Percentiles rank a stretch among this genome's conserved stretches.
Evolutionary conservation across 106 monocot species (phyloP).

Genomic region (Platanthera zijinensis): DNA sequence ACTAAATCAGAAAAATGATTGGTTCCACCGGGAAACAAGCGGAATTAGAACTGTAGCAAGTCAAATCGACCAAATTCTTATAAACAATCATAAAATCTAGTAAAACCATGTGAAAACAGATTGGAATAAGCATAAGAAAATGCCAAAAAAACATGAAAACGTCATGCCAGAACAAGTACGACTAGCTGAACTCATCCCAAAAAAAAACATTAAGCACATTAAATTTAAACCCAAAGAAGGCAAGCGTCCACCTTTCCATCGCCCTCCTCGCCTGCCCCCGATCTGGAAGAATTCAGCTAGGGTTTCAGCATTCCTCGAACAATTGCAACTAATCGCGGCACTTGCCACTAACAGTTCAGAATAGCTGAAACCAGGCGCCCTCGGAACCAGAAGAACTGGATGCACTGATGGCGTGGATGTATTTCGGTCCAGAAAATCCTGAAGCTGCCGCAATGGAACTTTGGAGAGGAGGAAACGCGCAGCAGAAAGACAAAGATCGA

Average conservation of each 20-base stretch:
- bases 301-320: neutral
- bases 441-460: neutral
- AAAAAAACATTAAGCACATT: neutral
- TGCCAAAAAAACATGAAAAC: neutral
- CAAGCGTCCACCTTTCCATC: slow-evolving; percentile 11
- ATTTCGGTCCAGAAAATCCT: slow-evolving; percentile 1
- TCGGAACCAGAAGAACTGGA: neutral
- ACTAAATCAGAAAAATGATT: no score
- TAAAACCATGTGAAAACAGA: neutral
- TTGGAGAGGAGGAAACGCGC: neutral
- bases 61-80: neutral
- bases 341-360: neutral
- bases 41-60: no score
- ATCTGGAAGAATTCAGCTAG: slow-evolving; percentile 14
- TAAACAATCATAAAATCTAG: neutral
- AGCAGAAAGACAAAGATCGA: neutral
- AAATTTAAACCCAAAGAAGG: neutral
- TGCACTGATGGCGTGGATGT: neutral
- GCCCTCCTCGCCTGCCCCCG: neutral
- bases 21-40: no score
- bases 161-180: neutral
- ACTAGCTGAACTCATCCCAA: neutral
- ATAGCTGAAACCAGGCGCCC: neutral
- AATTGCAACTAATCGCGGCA: neutral
- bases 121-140: neutral